Conservation (phyloP, 129 eudicot genomes). For the Calendula officinalis region DNA sequence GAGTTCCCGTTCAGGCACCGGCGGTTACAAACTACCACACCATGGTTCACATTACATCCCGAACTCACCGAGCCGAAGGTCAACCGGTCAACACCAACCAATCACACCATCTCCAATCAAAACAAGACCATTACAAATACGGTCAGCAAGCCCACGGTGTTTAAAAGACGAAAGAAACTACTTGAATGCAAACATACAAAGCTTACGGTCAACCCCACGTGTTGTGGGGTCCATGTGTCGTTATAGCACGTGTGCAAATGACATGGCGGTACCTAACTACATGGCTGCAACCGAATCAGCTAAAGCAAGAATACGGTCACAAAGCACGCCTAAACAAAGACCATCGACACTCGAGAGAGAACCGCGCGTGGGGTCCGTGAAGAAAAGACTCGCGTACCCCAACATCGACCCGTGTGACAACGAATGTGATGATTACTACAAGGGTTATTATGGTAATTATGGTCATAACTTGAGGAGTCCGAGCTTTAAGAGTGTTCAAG, state of each 20-base stretch:
- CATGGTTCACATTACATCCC: slow-evolving; percentile 37
- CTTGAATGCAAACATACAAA: slow-evolving; percentile 71
- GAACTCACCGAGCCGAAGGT: slow-evolving; percentile 46
- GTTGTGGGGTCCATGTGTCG: slow-evolving; percentile 32
- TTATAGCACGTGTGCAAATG: slow-evolving; percentile 40
- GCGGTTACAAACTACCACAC: slow-evolving; percentile 29
- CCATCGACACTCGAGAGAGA: slow-evolving; percentile 76
- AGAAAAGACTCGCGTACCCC: slow-evolving; percentile 73
- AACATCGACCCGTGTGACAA: slow-evolving; percentile 41
- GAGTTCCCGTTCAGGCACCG: slow-evolving; percentile 28
- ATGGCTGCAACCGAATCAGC: slow-evolving; percentile 95
- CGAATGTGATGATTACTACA: background rate
- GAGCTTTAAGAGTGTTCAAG: slow-evolving; percentile 87
- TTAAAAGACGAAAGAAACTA: slow-evolving; percentile 56
- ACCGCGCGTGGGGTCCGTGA: slow-evolving; percentile 54
- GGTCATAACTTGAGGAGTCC: slow-evolving; percentile 66
- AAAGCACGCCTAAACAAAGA: slow-evolving; percentile 83
- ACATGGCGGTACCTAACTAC: slow-evolving; percentile 58
- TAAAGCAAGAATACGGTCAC: slow-evolving; percentile 68
- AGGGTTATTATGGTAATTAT: slow-evolving; percentile 26
- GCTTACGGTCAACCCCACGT: slow-evolving; percentile 48
- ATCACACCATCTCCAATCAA: slow-evolving; percentile 54
- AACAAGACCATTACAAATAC: slow-evolving; percentile 44
- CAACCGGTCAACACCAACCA: slow-evolving; percentile 39
- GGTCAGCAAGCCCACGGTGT: slow-evolving; percentile 71